Evolutionary conservation across 202 grass and related monocot genomes (phyloP), one percentile per base, ranked within the genome.

Genomic region (Elaeis oleifera): DNA sequence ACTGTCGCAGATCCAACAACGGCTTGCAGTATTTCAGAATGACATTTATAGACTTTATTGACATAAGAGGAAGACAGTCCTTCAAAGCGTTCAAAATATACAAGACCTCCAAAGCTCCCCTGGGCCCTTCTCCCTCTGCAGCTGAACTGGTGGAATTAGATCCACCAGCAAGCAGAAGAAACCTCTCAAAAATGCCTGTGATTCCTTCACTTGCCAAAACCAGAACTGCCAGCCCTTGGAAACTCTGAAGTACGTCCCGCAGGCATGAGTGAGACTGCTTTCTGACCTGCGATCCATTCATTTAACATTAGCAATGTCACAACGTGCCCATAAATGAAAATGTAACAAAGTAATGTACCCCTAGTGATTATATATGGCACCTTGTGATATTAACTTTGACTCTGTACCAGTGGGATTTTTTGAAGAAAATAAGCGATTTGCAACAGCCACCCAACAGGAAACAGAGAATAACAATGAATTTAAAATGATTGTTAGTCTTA

Each of bases 121-220:
- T 89, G 26, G 84, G 56, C 36, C 84, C 78, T 60, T 79, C 79
- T 56, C 69, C 81, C 53, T 62, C 68, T 67, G 29, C 74, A 82
- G 48, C 58, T 54, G 78, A 70, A 71, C 74, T 75, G 55, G 61
- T 56, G 70, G 75, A 76, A 50, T 26, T 74, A 52, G 87, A 96
- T 31, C 87, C 91, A 54, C 91, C 87, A 61, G 91, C 87, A 76
- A 96, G 81, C 21, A 96, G 69, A 59, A 96, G 60, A 83, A 85
- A 78, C 18, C 84, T 79, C 71, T 90, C 81, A 60, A 96, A 96
- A 60, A 51, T 74, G 36, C 60, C 68, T 32, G 77, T 79, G 44
- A 89, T 84, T 65, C 16, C 71, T 61, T 97, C 81, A 48, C 92
- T 89, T 28, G 81, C 92, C 7, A 58, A 79, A 50, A 89, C 71